Conservation (phyloP, 1,284 basidiomycete species). For the Puccinia hordei region DNA sequence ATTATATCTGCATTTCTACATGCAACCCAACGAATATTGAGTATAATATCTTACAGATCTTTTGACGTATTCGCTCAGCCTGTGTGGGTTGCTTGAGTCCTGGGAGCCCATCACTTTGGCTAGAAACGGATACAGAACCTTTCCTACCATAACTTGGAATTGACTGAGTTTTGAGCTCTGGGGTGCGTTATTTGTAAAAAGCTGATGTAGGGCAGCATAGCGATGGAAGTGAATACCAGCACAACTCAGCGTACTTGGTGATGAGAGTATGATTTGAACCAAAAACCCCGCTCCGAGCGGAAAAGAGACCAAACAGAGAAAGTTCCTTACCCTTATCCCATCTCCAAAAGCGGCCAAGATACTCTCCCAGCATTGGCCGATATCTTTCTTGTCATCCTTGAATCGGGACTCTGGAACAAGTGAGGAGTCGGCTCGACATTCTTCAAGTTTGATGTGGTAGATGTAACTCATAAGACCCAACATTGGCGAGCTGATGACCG, state of each 20-base stretch:
- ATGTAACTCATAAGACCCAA: conserved; percentile 45
- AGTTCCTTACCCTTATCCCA: conserved; percentile 32
- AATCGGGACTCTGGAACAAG: background rate
- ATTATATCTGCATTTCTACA: background rate
- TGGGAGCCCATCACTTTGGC: conserved; percentile 5
- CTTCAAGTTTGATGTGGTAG: conserved; percentile 35
- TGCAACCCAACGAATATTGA: background rate
- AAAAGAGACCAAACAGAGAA: background rate
- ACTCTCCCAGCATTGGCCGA: conserved; percentile 36
- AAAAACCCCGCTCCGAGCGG: no score
- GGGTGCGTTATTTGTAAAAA: conserved; percentile 11
- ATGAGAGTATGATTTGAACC: no score
- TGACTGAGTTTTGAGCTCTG: conserved; percentile 12
- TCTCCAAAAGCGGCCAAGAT: conserved; percentile 48
- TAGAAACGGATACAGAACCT: conserved; percentile 30
- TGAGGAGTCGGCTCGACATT: background rate
- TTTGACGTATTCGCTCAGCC: conserved; percentile 15
- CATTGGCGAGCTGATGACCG: conserved; percentile 38
- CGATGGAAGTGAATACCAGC: background rate
- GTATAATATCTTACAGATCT: conserved; percentile 10
- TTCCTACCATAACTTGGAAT: conserved; percentile 33
- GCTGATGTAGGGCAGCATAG: no score
- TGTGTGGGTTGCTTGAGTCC: background rate
- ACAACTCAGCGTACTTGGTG: no score
- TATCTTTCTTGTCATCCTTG: background rate